Evolutionary conservation across 305 asterid species (phyloP).

Genomic region (Striga hermonthica): DNA sequence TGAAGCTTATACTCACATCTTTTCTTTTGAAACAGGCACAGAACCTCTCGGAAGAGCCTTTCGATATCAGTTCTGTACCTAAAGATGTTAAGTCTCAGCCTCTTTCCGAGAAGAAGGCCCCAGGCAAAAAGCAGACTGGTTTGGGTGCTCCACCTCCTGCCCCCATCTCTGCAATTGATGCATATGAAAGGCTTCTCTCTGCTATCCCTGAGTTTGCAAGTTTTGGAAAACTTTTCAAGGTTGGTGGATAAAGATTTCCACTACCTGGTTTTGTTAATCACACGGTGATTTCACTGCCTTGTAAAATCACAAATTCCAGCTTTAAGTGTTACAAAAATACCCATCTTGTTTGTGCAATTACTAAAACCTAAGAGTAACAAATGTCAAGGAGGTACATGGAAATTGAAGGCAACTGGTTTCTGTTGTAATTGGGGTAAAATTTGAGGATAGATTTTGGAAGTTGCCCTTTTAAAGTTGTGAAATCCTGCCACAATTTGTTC

Average conservation of each 20-base stretch:
- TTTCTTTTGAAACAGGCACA: slow-evolving; percentile 44
- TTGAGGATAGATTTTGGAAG: neutral
- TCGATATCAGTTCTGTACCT: slow-evolving; percentile 72
- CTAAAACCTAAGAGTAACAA: neutral
- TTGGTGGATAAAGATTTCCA: slow-evolving; percentile 31
- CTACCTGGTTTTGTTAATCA: neutral
- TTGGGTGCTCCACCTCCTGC: slow-evolving; percentile 70
- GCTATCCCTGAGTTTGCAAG: slow-evolving; percentile 73
- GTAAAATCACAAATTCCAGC: neutral
- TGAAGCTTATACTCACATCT: slow-evolving; percentile 26
- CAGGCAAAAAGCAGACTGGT: slow-evolving; percentile 75
- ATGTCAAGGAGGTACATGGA: neutral
- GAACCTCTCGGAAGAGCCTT: slow-evolving; percentile 77
- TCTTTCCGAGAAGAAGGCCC: slow-evolving; percentile 79
- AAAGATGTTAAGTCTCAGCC: slow-evolving; percentile 86
- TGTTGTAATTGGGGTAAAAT: neutral
- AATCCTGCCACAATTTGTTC: slow-evolving; percentile 9
- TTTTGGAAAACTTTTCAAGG: slow-evolving; percentile 94
- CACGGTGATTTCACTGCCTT: neutral
- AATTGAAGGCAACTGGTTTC: neutral
- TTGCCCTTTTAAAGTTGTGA: neutral
- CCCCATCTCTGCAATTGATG: slow-evolving; percentile 64
- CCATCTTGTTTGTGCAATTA: neutral
- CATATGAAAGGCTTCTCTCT: slow-evolving; percentile 70
- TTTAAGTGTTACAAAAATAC: neutral